Evolutionary conservation across 257 asterid genomes (phyloP).

Genomic region (Solanum etuberosum): DNA sequence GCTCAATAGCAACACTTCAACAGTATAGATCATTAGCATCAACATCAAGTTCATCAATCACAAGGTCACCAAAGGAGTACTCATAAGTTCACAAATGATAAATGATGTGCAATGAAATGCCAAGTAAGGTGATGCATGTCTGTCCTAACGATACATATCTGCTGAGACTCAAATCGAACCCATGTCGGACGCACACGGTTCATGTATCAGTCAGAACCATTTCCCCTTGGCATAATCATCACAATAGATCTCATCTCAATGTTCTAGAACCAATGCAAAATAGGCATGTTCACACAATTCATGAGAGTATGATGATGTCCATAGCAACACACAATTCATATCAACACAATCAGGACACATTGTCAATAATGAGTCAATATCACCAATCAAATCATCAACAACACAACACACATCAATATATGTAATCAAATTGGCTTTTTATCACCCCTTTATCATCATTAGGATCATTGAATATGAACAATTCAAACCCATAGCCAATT

Average conservation of each 20-base stretch:
- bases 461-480: not conserved
- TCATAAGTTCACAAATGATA: not conserved
- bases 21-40: not conserved
- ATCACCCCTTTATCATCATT: not conserved
- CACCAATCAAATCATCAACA: not conserved
- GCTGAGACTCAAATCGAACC: not conserved
- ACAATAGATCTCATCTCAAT: not conserved
- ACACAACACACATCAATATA: not conserved
- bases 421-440: not conserved
- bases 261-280: not conserved
- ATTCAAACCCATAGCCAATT: not conserved
- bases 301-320: not conserved
- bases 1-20: not conserved
- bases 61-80: not conserved
- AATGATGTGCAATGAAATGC: not conserved
- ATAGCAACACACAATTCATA: not conserved
- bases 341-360: not conserved
- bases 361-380: not conserved
- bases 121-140: not conserved
- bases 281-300: not conserved
- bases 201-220: not conserved
- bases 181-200: not conserved
- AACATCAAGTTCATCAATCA: not conserved
- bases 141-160: not conserved
- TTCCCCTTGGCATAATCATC: not conserved